Base-by-base conservation (phyloP, 1,284 basidiomycete genomes). In the Trichosporon sp. region DNA sequence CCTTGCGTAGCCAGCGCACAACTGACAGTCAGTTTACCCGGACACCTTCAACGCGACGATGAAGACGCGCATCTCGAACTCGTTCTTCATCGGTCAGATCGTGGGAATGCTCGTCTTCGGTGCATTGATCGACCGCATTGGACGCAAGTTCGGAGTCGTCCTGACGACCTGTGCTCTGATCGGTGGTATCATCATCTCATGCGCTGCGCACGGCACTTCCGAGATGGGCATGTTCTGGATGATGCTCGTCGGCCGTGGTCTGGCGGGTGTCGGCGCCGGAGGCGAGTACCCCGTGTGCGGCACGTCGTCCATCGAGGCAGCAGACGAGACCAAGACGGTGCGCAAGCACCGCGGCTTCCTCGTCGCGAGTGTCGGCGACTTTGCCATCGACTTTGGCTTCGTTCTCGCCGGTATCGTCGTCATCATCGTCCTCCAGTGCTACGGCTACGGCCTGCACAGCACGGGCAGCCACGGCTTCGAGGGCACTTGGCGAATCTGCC, bases 241-340 rank as follows among this genome's bases (percentile, higher is more conserved):
- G 80, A 65, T 77, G 65, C 90, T 90, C 0, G 82, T 92, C 70
- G 89, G 90, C 13, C 85, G 89, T 74, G 91, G 90, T 31, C 86
- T 90, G 34, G 89, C 89, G 42, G 90, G 91, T 56, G 84, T 91
- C 53, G 90, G 90, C 68, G 89, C 64, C 29, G 67, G 67, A 23
- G 90, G 91, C 13, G 90, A 92, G 83, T 92, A 92, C 78, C 90
- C 91, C 0, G 89, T 89, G 2, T 89, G 88, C 12, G 88, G 87
- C 1, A 88, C 89, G 0, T 86, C 85, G 34, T 89, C 89, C 1
- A 88, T 86, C 53, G 90, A 92, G 77, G 88, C 90, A 35, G 89
- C 90, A 11, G 92, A 92, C 75, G 90, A 92, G 81, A 92, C 90
- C 27, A 91, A 91, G 73, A 76, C 32, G 63, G 73, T 34, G 8